Percentiles rank a stretch among this genome's conserved stretches.
Conservation (phyloP, 371 early-diverging fungal species). For the Mycotypha africana region DNA sequence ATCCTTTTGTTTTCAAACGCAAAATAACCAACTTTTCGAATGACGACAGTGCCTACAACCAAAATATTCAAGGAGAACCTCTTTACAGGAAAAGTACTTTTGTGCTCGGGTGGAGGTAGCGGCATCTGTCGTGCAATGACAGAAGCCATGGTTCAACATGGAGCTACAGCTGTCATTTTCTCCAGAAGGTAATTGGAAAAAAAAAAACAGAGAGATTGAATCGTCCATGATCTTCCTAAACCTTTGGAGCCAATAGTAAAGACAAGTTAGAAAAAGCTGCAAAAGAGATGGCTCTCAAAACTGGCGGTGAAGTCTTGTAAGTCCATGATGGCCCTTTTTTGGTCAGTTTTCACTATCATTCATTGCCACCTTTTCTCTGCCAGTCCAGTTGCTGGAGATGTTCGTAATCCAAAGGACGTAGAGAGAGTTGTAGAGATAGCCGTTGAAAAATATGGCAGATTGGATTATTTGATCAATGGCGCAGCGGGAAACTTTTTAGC, state of each 20-base stretch:
- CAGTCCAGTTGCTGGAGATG: conserved; percentile 55
- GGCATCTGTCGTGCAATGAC: conserved; percentile 82
- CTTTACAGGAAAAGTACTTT: conserved; percentile 37
- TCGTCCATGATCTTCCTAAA: too few relatives aligned
- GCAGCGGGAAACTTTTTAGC: conserved; percentile 83
- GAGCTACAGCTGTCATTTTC: conserved; percentile 65
- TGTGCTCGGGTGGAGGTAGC: conserved; percentile 52
- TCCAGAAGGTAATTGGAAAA: conserved; percentile 50
- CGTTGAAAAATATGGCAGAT: conserved; percentile 61
- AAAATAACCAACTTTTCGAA: too few relatives aligned
- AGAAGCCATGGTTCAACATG: conserved; percentile 74
- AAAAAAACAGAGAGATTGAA: too few relatives aligned
- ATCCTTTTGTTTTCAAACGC: too few relatives aligned
- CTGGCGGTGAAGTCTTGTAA: conserved; percentile 50
- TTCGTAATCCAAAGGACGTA: conserved; percentile 59
- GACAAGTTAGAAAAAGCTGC: conserved; percentile 67
- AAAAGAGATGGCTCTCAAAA: conserved; percentile 53
- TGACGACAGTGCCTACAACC: too few relatives aligned
- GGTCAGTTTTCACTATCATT: too few relatives aligned
- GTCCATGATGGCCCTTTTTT: too few relatives aligned
- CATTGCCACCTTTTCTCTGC: not conserved
- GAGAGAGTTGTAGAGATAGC: conserved; percentile 59
- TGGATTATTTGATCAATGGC: conserved; percentile 59
- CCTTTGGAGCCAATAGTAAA: conserved; percentile 24
- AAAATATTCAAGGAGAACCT: conserved; percentile 36